phyloP scores from a whole-genome alignment of 345 rosid genomes.

The Brassica napus region DNA sequence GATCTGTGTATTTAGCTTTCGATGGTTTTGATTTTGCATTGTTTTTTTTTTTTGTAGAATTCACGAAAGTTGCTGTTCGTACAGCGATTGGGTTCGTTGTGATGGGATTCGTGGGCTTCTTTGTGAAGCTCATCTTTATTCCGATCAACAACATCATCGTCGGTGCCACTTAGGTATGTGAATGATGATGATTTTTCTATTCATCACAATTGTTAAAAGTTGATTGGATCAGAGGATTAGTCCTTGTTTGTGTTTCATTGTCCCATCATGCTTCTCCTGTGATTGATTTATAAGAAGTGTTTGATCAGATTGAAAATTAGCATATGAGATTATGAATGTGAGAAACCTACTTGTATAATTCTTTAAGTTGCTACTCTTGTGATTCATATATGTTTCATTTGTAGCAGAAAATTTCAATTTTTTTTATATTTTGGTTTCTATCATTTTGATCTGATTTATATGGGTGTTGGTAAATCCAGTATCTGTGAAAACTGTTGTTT shows the following conservation, averaged over 20 bases:
- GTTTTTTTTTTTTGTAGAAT: constrained; percentile 43
- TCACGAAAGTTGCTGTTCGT: constrained; percentile 78
- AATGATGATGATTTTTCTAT: neutral
- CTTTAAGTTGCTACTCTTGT: neutral
- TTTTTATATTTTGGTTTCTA: no score
- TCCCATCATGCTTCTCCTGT: neutral
- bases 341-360: neutral
- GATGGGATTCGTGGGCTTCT: constrained; percentile 85
- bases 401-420: no score
- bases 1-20: neutral
- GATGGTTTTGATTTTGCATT: neutral
- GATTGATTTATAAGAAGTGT: neutral
- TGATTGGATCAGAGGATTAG: neutral
- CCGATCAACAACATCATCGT: constrained; percentile 71
- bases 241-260: neutral
- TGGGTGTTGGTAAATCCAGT: neutral
- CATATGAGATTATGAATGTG: neutral
- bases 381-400: no score
- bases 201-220: neutral
- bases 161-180: constrained; percentile 46
- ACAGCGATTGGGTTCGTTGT: constrained; percentile 81
- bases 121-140: constrained; percentile 75
- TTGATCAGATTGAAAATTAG: neutral
- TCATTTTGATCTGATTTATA: neutral
- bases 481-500: neutral